Evolutionary conservation across 495 filamentous ascomycete species (phyloP), one percentile per base, ranked within the genome.

Genomic region (Aspergillus indologenus): DNA sequence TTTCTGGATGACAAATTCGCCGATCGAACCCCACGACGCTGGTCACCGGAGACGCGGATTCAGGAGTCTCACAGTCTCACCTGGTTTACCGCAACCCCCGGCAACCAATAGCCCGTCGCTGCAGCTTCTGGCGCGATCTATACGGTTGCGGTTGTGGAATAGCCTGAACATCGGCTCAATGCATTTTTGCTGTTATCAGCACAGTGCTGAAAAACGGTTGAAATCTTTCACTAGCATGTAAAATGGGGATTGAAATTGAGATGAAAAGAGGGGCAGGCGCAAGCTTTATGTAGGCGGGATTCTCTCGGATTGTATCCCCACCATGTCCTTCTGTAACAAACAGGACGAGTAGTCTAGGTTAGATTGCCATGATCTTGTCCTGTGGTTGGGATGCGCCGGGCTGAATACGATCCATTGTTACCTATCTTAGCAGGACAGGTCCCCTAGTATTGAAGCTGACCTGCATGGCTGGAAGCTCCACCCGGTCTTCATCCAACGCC

Each of bases 21-120:
- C 69, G 70, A 75, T 77, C 73, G 55, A 66, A 65, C 71, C 58
- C 74, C 71, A 71, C 69, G 69, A 67, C 68, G 67, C 61, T 58
- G 68, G 68, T 71, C 71, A 74, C 70, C 69, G 71, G 65, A 53
- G 57, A 53, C 51, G 47, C 22, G 18, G 11, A 45, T 48, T 56
- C 50, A 31, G 40, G 19, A 49, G n/a, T 57, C 43, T 56, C 34
- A 43, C 26, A 43, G 11, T 31, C 49, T 29, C 49, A 53, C 15
- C 12, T 40, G 34, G 6, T 29, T 11, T 40, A 40, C 34, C 12
- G 12, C 34, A 40, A 11, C 7, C 34, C 34, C 34, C 6, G 34
- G 12, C 34, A 40, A 11, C 34, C 34, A 40, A 40, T 40, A 11
- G 12, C 24, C 51, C 45, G 53, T 63, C 56, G 34, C 53, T 46